Percentiles rank a stretch among this genome's conserved stretches.
phyloP scores from a whole-genome alignment of 768 basidiomycete species.

The Piloderma croceum region DNA sequence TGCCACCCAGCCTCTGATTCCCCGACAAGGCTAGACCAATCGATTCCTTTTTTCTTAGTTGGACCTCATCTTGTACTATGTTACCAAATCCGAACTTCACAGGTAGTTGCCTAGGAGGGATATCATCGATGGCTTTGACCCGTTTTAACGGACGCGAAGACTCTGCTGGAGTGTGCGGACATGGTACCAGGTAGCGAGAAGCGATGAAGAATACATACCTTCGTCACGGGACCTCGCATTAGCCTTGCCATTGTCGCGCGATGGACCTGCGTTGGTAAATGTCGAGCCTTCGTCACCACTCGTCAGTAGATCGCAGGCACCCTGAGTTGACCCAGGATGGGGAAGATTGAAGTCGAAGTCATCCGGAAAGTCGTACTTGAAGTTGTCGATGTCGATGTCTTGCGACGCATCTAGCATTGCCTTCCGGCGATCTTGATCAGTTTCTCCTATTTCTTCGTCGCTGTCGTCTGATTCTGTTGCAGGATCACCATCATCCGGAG shows the following conservation, averaged over 20 bases:
- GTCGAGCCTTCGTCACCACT: constrained; percentile 33
- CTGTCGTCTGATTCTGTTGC: constrained; percentile 28
- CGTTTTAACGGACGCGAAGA: background rate
- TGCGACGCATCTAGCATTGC: constrained; percentile 44
- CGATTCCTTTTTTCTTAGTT: constrained; percentile 39
- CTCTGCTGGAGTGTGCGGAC: background rate
- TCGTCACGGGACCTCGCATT: constrained; percentile 2
- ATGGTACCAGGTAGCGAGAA: background rate
- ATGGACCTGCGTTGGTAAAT: constrained; percentile 14
- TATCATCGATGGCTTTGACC: constrained; percentile 3
- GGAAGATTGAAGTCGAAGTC: constrained; percentile 3
- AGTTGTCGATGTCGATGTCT: constrained; percentile 46
- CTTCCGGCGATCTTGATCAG: constrained; percentile 45
- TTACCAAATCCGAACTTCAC: constrained; percentile 25
- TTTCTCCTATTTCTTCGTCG: constrained; percentile 33
- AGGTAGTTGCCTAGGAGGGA: background rate
- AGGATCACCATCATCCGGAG: constrained; percentile 17
- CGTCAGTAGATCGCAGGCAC: constrained; percentile 23
- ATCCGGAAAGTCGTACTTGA: constrained; percentile 8
- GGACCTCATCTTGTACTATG: constrained; percentile 39
- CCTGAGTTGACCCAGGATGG: constrained; percentile 5
- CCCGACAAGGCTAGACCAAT: constrained; percentile 30
- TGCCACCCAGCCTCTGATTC: background rate
- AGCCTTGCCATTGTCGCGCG: background rate
- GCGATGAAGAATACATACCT: background rate